Percentiles rank a stretch among this genome's conserved stretches.
Conservation (phyloP, 768 basidiomycete species). For the Rhizopogon vinicolor region DNA sequence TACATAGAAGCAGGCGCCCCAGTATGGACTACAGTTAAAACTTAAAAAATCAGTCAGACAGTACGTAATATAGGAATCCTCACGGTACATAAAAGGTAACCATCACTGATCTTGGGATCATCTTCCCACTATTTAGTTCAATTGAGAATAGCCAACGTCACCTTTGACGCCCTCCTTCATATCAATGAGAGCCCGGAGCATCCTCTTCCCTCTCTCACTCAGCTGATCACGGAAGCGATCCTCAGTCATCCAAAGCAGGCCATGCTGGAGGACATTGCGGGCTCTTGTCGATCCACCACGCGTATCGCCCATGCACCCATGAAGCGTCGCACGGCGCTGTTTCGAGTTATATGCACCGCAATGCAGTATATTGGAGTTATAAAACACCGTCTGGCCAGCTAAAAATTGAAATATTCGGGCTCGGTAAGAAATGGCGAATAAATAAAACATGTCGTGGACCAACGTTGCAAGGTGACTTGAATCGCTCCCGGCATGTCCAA, state of each 20-base stretch:
- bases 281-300: slow-evolving; percentile 61
- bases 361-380: slow-evolving; percentile 77
- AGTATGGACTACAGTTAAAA: too few species aligned
- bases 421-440: background rate
- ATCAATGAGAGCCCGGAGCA: slow-evolving; percentile 54
- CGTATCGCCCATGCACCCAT: slow-evolving; percentile 61
- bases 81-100: too few species aligned
- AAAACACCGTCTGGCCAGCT: slow-evolving; percentile 78
- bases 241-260: slow-evolving; percentile 64
- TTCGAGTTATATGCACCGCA: slow-evolving; percentile 58
- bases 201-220: slow-evolving; percentile 40
- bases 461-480: slow-evolving; percentile 50
- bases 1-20: too few species aligned
- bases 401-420: background rate
- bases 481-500: slow-evolving; percentile 68
- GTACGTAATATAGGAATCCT: too few species aligned
- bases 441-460: slow-evolving; percentile 10
- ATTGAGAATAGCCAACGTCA: slow-evolving; percentile 48
- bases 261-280: slow-evolving; percentile 73
- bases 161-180: slow-evolving; percentile 41
- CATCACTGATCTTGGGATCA: too few species aligned
- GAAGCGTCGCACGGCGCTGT: slow-evolving; percentile 57
- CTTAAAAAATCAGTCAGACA: too few species aligned
- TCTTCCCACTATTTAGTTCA: background rate
- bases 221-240: slow-evolving; percentile 42